Evolutionary conservation across 371 early-diverging fungal species (phyloP).

Genomic region (Rhizopus sp.): DNA sequence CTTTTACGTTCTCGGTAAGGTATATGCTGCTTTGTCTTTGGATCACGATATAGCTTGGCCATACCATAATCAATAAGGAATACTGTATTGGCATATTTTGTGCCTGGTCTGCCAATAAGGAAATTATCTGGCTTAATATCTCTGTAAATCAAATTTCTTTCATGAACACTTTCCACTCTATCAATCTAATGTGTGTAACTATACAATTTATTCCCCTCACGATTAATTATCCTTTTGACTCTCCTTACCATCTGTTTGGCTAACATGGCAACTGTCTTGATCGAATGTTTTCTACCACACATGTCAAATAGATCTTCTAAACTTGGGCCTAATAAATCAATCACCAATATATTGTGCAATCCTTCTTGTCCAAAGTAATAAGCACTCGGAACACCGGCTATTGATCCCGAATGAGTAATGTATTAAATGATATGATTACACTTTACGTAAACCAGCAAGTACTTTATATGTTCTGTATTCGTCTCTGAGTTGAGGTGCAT

Average conservation of each 20-base stretch:
- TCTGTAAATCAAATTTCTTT: constrained; percentile 95
- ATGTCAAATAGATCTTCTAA: constrained; percentile 96
- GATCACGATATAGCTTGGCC: constrained; percentile 92
- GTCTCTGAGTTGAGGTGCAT: constrained; percentile 93
- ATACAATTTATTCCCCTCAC: background rate
- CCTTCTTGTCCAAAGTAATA: constrained; percentile 97
- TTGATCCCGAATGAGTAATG: background rate
- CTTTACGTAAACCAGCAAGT: constrained; percentile 76
- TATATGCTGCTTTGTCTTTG: constrained; percentile 89
- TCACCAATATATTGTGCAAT: constrained; percentile 90
- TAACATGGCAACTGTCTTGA: constrained; percentile 93
- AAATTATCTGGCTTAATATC: constrained; percentile 99
- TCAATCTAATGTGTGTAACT: constrained; percentile 56
- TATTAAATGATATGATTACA: background rate
- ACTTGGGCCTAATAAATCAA: constrained; percentile 95
- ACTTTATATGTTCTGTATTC: constrained; percentile 93
- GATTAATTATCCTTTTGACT: background rate
- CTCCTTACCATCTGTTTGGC: constrained; percentile 89
- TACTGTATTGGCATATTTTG: constrained; percentile 62
- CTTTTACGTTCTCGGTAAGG: constrained; percentile 88
- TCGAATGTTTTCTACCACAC: constrained; percentile 86
- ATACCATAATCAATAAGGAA: constrained; percentile 95
- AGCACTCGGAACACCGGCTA: constrained; percentile 83
- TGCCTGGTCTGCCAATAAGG: constrained; percentile 79
- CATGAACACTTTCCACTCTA: constrained; percentile 95